Evolutionary conservation across 306 rosid genomes (phyloP).

Genomic region (Castanea sativa): DNA sequence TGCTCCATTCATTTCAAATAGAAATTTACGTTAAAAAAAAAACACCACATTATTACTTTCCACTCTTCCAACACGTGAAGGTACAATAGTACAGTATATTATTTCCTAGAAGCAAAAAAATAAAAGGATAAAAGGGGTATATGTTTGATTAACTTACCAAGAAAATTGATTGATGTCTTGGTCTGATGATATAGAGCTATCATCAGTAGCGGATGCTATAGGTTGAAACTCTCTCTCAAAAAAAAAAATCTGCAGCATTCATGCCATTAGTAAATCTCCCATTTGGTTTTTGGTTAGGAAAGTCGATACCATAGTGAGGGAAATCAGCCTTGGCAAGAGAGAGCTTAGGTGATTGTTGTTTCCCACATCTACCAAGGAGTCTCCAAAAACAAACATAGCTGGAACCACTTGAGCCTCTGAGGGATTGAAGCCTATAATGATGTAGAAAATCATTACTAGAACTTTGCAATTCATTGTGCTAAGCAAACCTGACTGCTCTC

Average conservation of each 20-base stretch:
- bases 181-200: too few relatives aligned
- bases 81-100: background rate
- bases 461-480: background rate
- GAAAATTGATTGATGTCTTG: background rate
- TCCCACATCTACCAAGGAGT: constrained; percentile 74
- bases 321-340: constrained; percentile 26
- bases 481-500: background rate
- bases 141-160: background rate
- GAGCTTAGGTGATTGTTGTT: constrained; percentile 60
- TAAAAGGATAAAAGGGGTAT: background rate
- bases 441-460: background rate
- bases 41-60: background rate
- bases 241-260: background rate
- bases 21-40: background rate
- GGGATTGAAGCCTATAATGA: constrained; percentile 8
- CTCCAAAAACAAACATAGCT: constrained; percentile 71
- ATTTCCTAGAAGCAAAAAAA: too few relatives aligned
- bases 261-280: background rate
- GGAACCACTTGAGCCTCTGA: constrained; percentile 49
- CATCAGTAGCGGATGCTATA: too few relatives aligned
- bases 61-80: background rate
- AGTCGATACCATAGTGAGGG: background rate
- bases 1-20: background rate
- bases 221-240: too few relatives aligned
- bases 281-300: background rate